Evolutionary conservation across 345 rosid species (phyloP), one percentile per base, ranked within the genome.

Genomic region (Populus ilicifolia): DNA sequence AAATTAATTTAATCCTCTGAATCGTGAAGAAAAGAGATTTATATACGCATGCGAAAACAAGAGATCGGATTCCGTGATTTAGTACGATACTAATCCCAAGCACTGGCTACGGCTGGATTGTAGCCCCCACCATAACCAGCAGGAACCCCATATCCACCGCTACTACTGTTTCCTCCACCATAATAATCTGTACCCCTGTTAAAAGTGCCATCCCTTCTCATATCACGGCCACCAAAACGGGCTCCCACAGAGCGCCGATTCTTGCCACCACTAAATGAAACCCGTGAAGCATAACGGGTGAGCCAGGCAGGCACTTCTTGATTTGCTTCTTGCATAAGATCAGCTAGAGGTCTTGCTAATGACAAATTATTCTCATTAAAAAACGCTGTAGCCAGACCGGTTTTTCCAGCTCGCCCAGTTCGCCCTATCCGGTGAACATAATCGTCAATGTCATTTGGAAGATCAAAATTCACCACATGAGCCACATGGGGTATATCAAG

Each of bases 401-500:
- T 65, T 69, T 96, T 96, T 41, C 99, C 99, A 27, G 99, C 99
- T 65, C 99, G 91, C 50, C 99, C 99, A 67, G 99, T 96, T 33
- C 99, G 76, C 73, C 99, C 99, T 74, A 96, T 96, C 54, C 98
- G 90, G 81, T 96, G 99, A 29, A 96, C 99, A 70, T 96, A 96
- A 81, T 96, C 99, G 67, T 96, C 98, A 27, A 96, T 96, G 81
- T 96, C 99, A 75, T 93, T 93, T 6, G 99, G 99, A 48, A 96
- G 96, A 85, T 96, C 98, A 61, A 96, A 96, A 80, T 96, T 96
- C 69, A 96, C 97, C 5, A 96, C 99, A 39, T 96, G 99, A 67
- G 99, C 86, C 59, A 96, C 99, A 39, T 92, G 94, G 27, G 99
- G 99, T 61, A 96, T 92, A 82, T 96, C 99, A 43, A 96, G 99